These are phyloP conservation scores for Hydnum rufescens DNA, from an alignment of 768 basidiomycete species.

Conservation along the genomic window DNA sequence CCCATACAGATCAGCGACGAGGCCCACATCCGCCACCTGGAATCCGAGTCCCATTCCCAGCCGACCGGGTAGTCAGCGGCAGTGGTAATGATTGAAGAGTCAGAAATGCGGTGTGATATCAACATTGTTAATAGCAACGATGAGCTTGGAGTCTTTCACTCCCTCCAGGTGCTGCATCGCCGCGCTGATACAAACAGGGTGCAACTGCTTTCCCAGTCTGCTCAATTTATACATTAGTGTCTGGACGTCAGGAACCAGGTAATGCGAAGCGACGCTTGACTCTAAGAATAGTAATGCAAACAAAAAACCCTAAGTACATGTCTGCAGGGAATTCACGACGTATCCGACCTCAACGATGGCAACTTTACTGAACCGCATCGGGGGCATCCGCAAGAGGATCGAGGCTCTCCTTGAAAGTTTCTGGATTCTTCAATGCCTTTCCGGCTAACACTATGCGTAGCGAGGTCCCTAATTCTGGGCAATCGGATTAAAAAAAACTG, in stretches of 20 bases:
- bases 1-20: slow-evolving; percentile 85
- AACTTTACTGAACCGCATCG: slow-evolving; percentile 89
- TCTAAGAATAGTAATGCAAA: no score
- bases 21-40: slow-evolving; percentile 95
- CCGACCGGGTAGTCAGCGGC: no score
- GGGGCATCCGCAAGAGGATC: slow-evolving; percentile 85
- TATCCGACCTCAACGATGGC: slow-evolving; percentile 97
- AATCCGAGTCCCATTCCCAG: slow-evolving; percentile 96
- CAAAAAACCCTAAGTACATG: background rate
- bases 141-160: slow-evolving; percentile 98
- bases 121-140: slow-evolving; percentile 93
- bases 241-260: background rate
- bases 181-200: slow-evolving; percentile 85
- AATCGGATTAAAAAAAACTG: no score
- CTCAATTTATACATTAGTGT: slow-evolving; percentile 34
- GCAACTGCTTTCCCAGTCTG: slow-evolving; percentile 98
- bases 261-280: background rate
- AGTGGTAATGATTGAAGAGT: no score
- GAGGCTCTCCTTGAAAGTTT: slow-evolving; percentile 71
- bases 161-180: slow-evolving; percentile 98
- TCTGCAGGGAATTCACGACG: slow-evolving; percentile 85
- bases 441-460: slow-evolving; percentile 84
- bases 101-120: no score
- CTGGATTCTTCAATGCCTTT: slow-evolving; percentile 80
- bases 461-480: slow-evolving; percentile 80